These are phyloP conservation scores for Drosera spatulata DNA, from an alignment of 179 eudicot genomes.

Conservation along the genomic window DNA sequence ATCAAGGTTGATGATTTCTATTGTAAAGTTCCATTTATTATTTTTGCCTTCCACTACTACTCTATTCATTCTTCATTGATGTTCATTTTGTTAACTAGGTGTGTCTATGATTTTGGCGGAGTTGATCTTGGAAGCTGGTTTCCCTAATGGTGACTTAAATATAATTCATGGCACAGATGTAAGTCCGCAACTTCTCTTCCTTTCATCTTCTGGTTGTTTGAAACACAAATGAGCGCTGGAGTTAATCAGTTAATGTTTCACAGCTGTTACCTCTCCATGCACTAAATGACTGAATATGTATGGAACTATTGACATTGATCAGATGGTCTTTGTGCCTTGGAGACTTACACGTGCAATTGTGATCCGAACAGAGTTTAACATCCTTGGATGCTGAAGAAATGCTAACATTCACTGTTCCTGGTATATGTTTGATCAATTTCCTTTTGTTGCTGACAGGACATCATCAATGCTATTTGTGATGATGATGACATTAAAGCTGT, in stretches of 20 bases:
- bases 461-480: constrained; percentile 47
- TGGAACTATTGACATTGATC: too few relatives aligned
- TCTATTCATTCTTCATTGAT: neutral
- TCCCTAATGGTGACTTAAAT: constrained; percentile 71
- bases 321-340: too few relatives aligned
- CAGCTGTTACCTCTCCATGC: too few relatives aligned
- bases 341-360: too few relatives aligned
- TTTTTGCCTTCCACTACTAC: neutral
- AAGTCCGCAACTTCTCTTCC: constrained; percentile 12
- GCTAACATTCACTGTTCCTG: too few relatives aligned
- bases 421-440: too few relatives aligned
- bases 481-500: constrained; percentile 57
- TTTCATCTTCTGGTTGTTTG: neutral
- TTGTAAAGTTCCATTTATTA: neutral
- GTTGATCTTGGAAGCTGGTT: constrained; percentile 71
- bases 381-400: too few relatives aligned
- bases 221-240: too few relatives aligned
- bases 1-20: neutral
- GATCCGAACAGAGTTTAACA: too few relatives aligned
- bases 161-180: constrained; percentile 72
- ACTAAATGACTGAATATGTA: too few relatives aligned
- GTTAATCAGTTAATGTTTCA: too few relatives aligned
- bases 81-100: constrained; percentile 20
- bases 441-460: constrained; percentile 33
- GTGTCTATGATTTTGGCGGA: constrained; percentile 62